Conservation (phyloP, 371 early-diverging fungal genomes). For the Actinomucor elegans region DNA sequence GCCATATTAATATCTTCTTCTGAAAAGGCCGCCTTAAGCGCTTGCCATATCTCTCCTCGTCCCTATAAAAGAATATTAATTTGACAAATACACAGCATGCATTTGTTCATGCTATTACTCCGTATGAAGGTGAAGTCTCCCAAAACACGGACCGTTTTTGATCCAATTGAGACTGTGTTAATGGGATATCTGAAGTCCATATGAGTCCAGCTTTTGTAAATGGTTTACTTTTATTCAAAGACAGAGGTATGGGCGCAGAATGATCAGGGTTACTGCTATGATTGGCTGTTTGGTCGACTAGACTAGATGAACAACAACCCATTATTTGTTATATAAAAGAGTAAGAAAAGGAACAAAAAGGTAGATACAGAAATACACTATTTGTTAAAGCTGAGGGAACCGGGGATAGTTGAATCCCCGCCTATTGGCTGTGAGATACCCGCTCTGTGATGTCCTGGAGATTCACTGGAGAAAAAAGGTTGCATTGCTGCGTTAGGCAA, state of each 20-base stretch:
- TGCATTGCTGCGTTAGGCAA: background rate
- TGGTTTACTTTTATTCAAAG: constrained; percentile 29
- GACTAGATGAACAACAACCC: constrained; percentile 40
- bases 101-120: constrained; percentile 39
- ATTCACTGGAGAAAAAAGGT: constrained; percentile 10
- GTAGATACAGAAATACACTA: background rate
- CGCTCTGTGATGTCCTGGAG: too few relatives aligned
- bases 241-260: background rate
- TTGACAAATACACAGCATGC: background rate
- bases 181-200: constrained; percentile 47
- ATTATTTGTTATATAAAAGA: constrained; percentile 11
- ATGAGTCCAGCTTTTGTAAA: constrained; percentile 27
- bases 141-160: constrained; percentile 65
- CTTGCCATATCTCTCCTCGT: constrained; percentile 72
- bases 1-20: constrained; percentile 51
- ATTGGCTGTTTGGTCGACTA: constrained; percentile 5
- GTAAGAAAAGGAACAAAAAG: constrained; percentile 4
- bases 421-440: too few relatives aligned
- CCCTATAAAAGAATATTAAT: constrained; percentile 39
- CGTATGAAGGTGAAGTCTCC: constrained; percentile 73
- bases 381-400: too few relatives aligned
- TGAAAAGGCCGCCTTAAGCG: constrained; percentile 55
- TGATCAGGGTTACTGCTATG: constrained; percentile 2
- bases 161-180: constrained; percentile 49
- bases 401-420: too few relatives aligned